phyloP scores from a whole-genome alignment of 176 grass and related monocot genomes.

The Carex cristatella region DNA sequence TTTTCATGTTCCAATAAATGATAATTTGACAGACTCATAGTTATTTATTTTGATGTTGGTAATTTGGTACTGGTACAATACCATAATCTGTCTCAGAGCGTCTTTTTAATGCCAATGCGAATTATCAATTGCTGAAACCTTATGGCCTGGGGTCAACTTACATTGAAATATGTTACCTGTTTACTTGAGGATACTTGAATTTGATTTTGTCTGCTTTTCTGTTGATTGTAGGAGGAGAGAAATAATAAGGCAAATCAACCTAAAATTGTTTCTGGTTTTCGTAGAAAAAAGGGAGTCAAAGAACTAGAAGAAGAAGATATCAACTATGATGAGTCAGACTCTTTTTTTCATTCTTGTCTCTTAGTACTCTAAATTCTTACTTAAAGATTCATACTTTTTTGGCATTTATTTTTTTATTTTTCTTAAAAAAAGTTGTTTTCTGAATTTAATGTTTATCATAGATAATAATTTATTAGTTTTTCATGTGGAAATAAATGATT shows the following conservation, averaged over 20 bases:
- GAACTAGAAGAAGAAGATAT: slow-evolving; percentile 46
- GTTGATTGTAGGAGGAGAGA: slow-evolving; percentile 49
- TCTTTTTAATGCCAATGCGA: neutral
- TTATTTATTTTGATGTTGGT: neutral
- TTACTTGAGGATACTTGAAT: neutral
- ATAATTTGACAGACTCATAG: too few relatives aligned
- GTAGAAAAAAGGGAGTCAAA: slow-evolving; percentile 74
- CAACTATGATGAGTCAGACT: slow-evolving; percentile 61
- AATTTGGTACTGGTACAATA: neutral
- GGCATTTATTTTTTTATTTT: neutral
- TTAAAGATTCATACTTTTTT: neutral
- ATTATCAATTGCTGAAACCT: neutral
- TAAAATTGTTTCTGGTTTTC: slow-evolving; percentile 55
- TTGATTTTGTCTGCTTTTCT: neutral
- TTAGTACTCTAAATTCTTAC: neutral
- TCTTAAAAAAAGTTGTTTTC: neutral
- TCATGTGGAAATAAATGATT: neutral
- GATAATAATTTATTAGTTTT: neutral
- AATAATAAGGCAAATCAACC: slow-evolving; percentile 46
- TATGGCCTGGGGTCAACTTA: neutral
- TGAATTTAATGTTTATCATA: neutral
- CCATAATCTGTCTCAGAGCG: neutral
- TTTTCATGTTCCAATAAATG: too few relatives aligned
- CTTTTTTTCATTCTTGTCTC: slow-evolving; percentile 11
- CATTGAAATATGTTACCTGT: neutral